A percentile compares a stretch with the other conserved stretches of the same genome.
These are phyloP conservation scores for Coniferiporia weirii DNA, from an alignment of 1,284 basidiomycete genomes.

Conservation along the genomic window DNA sequence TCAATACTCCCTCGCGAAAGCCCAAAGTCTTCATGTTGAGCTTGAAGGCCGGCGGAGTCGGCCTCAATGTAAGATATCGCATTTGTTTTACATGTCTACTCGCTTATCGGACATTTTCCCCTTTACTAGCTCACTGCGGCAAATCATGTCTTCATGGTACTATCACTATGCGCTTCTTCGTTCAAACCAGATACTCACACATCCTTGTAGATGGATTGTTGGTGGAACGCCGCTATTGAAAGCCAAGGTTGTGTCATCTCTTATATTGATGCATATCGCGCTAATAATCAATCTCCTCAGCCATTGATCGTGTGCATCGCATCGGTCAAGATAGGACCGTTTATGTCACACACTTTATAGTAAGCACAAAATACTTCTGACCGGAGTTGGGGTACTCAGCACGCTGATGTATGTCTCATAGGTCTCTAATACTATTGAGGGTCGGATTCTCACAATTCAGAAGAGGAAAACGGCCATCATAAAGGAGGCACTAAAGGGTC, in stretches of 20 bases:
- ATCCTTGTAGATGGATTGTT: conserved; percentile 78
- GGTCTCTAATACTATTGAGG: conserved; percentile 73
- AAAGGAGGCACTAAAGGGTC: conserved; percentile 69
- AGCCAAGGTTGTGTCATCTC: conserved; percentile 65
- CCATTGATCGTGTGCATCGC: conserved; percentile 76
- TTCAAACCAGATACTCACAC: conserved; percentile 7
- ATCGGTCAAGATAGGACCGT: conserved; percentile 84
- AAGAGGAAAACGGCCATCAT: conserved; percentile 83
- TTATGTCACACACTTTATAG: conserved; percentile 88
- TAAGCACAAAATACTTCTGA: conserved; percentile 34
- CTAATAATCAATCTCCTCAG: conserved; percentile 30
- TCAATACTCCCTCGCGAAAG: conserved; percentile 60
- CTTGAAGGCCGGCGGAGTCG: conserved; percentile 92
- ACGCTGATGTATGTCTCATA: conserved; percentile 25
- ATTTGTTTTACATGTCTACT: neutral
- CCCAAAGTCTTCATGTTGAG: conserved; percentile 85
- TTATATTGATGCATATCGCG: conserved; percentile 6
- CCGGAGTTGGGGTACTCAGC: neutral
- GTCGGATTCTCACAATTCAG: conserved; percentile 83
- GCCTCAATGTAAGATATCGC: conserved; percentile 60
- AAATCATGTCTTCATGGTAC: conserved; percentile 84
- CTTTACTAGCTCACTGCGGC: conserved; percentile 71
- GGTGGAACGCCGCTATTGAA: conserved; percentile 92
- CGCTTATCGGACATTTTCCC: neutral
- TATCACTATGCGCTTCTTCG: conserved; percentile 14